phyloP scores from a whole-genome alignment of 208 protist genomes.

The Acanthamoeba triangularis region DNA sequence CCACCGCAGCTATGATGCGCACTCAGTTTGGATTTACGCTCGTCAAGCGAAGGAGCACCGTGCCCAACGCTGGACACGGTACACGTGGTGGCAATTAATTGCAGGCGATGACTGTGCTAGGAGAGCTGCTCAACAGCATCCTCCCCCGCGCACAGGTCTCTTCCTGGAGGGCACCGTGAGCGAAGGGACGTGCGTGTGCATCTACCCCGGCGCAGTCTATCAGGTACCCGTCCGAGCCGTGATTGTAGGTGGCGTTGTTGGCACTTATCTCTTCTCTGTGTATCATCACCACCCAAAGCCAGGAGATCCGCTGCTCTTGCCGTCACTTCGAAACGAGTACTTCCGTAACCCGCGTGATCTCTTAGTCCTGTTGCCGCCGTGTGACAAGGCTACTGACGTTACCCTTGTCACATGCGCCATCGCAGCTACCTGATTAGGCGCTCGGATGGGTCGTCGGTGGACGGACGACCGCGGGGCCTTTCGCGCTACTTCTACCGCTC shows the following conservation, averaged over 20 bases:
- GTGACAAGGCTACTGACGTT: too few species aligned
- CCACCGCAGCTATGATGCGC: background rate
- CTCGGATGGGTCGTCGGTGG: conserved; percentile 45
- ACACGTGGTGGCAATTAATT: background rate
- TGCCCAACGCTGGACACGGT: conserved; percentile 38
- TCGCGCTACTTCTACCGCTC: conserved; percentile 58
- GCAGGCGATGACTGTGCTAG: background rate
- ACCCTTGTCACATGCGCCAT: too few species aligned
- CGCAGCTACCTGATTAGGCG: conserved; percentile 45
- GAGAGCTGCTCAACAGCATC: background rate
- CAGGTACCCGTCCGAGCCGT: background rate
- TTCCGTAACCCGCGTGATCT: background rate
- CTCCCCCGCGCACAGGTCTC: background rate
- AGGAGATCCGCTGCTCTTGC: conserved; percentile 30
- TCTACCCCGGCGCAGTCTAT: conserved; percentile 47
- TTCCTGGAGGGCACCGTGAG: background rate
- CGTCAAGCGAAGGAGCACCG: conserved; percentile 45
- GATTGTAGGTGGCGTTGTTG: background rate
- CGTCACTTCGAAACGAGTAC: conserved; percentile 47
- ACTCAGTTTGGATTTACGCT: background rate
- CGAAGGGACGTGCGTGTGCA: conserved; percentile 12
- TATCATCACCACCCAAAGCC: background rate
- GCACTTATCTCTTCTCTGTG: background rate
- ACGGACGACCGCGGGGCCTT: conserved; percentile 36
- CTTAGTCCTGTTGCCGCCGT: background rate